Base-by-base conservation (phyloP, 345 rosid genomes). In the Odontarrhena argentea region DNA sequence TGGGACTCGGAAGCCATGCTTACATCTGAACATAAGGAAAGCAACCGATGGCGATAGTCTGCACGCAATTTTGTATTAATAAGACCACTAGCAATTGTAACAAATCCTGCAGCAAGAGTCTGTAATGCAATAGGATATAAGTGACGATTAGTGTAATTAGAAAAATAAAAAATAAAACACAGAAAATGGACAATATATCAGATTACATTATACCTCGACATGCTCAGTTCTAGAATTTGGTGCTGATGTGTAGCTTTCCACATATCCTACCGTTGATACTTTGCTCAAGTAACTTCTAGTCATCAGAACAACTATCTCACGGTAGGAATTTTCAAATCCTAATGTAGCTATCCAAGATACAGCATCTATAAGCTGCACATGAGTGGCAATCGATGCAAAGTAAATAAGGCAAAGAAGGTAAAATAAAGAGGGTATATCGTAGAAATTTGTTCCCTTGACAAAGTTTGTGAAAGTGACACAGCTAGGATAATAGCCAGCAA, bases 61-160 rank as follows among this genome's bases (percentile, higher is more conserved):
- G 92, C 81, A 46, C 97, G 94, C 84, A 95, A 76, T 71, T 84
- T 91, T 46, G 74, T 63, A 77, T 78, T 78, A 63, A 63, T 83
- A 60, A 95, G 99, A 71, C 87, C 86, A 69, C 81, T 77, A 68
- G 94, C 93, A 80, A 95, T 86, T 76, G 88, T 78, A 81, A 83
- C 89, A 83, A 95, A 89, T 69, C 97, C 99, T 75, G 96, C 96
- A 79, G 99, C 97, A 72, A 95, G 99, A 80, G 97, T 95, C 99
- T 95, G 84, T 82, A 85, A 71, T 65, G 77, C 70, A 78, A 76
- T 65, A 67, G 81, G 77, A 88, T 63, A 38, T 58, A 90, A 9
- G 85, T 86, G 76, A 85, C 87, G 68, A 69, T 67, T 70, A 75
- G 73, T 66, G 47, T 72, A 55, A 74, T 61, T 73, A 55, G 66